Evolutionary conservation across 2,329 filamentous ascomycete species (phyloP).

Genomic region (Sporothrix pseudoabietina): DNA sequence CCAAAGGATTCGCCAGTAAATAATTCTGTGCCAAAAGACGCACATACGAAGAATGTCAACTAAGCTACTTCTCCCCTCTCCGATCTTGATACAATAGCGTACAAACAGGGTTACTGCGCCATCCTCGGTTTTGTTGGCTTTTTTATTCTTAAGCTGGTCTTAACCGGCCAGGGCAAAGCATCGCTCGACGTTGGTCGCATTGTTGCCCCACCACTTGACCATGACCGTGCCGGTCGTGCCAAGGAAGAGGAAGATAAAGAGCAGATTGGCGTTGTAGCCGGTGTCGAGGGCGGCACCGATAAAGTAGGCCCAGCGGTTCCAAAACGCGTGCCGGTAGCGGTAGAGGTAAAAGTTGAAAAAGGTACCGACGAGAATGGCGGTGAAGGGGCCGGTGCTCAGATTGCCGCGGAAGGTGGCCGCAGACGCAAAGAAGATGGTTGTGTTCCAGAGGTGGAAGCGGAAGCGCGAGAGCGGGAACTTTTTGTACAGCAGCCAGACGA

Average conservation of each 20-base stretch:
- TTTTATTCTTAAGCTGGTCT: neutral
- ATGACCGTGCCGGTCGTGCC: constrained; percentile 33
- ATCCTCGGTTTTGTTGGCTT: neutral
- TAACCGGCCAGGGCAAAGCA: constrained; percentile 31
- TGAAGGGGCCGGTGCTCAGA: constrained; percentile 35
- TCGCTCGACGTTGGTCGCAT: constrained; percentile 31
- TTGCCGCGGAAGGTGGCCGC: constrained; percentile 34
- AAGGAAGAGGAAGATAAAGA: constrained; percentile 35
- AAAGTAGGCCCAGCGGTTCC: constrained; percentile 35
- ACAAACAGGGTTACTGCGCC: too few relatives aligned
- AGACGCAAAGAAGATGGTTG: constrained; percentile 35
- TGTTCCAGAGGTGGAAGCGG: constrained; percentile 35
- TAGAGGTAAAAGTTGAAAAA: constrained; percentile 35
- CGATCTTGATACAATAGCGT: too few relatives aligned
- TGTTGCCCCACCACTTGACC: constrained; percentile 36
- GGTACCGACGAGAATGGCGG: constrained; percentile 32
- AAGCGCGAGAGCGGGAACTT: constrained; percentile 31
- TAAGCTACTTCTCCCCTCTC: too few relatives aligned
- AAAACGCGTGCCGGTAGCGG: constrained; percentile 33
- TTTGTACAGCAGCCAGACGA: constrained; percentile 34
- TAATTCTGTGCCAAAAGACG: too few relatives aligned
- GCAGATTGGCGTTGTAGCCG: constrained; percentile 34
- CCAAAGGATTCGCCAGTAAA: too few relatives aligned
- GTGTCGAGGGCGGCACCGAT: constrained; percentile 35
- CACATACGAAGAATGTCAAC: too few relatives aligned